A percentile compares a stretch with the other conserved stretches of the same genome.
phyloP scores from a whole-genome alignment of 2,329 filamentous ascomycete species.

The Phialocephala subalpina region DNA sequence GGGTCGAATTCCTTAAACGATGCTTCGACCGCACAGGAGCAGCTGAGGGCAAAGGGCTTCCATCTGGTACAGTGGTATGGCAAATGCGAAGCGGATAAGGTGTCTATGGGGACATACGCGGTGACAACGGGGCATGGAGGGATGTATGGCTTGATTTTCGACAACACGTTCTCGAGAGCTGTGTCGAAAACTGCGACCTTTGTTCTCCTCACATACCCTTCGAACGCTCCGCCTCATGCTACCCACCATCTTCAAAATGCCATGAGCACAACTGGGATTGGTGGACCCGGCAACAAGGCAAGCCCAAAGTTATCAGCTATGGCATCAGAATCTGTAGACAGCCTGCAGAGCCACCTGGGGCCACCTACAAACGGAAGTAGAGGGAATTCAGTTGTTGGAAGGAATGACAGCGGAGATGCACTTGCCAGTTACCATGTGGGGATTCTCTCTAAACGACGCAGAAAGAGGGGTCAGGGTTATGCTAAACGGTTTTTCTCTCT shows the following conservation, averaged over 20 bases:
- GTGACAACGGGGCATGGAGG: constrained; percentile 78
- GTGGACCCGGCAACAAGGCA: constrained; percentile 58
- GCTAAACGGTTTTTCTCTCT: constrained; percentile 94
- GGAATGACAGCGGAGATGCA: constrained; percentile 56
- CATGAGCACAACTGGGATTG: constrained; percentile 42
- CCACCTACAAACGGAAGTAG: constrained; percentile 44
- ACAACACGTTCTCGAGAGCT: constrained; percentile 98
- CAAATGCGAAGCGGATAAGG: constrained; percentile 96
- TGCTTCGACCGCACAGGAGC: constrained; percentile 65
- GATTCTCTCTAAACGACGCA: constrained; percentile 84
- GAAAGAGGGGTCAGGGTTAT: constrained; percentile 94
- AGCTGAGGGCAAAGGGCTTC: constrained; percentile 72
- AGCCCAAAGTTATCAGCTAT: constrained; percentile 55
- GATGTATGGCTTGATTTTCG: constrained; percentile 96
- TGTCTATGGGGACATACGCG: constrained; percentile 88
- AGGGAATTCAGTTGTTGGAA: constrained; percentile 58
- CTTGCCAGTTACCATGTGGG: constrained; percentile 78
- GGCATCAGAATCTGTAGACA: constrained; percentile 66
- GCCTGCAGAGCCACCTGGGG: constrained; percentile 60
- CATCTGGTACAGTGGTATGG: constrained; percentile 84
- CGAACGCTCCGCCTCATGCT: constrained; percentile 78
- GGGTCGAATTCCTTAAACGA: constrained; percentile 61
- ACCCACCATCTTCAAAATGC: constrained; percentile 71
- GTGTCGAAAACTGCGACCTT: constrained; percentile 95
- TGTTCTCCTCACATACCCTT: constrained; percentile 92